These are phyloP conservation scores for Coemansia asiatica DNA, from an alignment of 192 early-diverging fungal species.

Conservation along the genomic window DNA sequence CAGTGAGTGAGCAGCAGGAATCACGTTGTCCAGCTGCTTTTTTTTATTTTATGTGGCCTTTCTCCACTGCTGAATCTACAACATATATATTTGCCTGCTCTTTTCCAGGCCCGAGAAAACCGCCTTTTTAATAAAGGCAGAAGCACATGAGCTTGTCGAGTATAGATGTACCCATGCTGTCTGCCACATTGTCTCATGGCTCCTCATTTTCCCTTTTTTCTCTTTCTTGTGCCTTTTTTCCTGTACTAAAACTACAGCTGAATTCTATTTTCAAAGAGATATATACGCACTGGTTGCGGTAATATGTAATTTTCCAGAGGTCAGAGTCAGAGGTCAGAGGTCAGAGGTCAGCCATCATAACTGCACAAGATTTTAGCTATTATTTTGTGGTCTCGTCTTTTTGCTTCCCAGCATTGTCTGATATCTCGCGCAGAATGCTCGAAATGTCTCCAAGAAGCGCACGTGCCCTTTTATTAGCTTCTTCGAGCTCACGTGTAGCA, in stretches of 20 bases:
- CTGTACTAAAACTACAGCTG: no score
- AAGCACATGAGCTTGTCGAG: not conserved
- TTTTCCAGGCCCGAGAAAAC: not conserved
- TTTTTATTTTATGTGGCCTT: not conserved
- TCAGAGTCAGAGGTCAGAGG: no score
- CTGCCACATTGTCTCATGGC: not conserved
- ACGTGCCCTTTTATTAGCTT: constrained; percentile 34
- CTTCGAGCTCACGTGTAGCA: constrained; percentile 31
- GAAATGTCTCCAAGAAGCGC: constrained; percentile 29
- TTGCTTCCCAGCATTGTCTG: constrained; percentile 32
- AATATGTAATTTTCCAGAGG: no score
- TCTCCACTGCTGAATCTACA: not conserved
- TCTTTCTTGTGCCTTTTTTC: not conserved
- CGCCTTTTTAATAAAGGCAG: not conserved
- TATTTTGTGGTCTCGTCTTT: not conserved
- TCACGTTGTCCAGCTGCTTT: not conserved
- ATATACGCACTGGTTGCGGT: not conserved
- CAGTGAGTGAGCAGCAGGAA: not conserved
- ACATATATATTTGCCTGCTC: not conserved
- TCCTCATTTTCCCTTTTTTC: not conserved
- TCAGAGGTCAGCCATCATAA: no score
- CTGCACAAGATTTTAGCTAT: not conserved
- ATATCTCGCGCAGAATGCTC: constrained; percentile 23
- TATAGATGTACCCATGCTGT: not conserved
- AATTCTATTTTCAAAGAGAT: not conserved